Evolutionary conservation across 108 stramenopile species (phyloP), one percentile per base, ranked within the genome.

Genomic region (Cyclotella baltica): DNA sequence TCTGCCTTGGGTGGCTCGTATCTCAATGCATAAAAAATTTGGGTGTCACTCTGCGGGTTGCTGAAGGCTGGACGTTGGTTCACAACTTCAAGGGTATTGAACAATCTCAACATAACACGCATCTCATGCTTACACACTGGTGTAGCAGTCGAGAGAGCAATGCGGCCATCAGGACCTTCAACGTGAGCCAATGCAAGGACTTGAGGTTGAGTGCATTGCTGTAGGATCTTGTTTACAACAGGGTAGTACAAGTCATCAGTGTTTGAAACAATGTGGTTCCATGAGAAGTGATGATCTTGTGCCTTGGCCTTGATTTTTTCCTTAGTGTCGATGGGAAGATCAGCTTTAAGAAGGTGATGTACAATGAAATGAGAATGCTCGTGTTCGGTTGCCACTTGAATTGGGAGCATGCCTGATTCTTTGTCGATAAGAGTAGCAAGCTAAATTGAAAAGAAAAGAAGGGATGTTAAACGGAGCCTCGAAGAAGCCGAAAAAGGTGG

Each of bases 41-140:
- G 94, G 29, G 90, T 92, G 48, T 90, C 92, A 67, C 85, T 93
- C 23, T 86, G 75, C 36, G 86, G 84, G 52, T 95, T 89, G 11
- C 84, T 84, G 70, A 91, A 95, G 29, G 92, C 92, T 2, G 94
- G 94, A 28, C 81, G 67, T 75, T 86, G 88, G 71, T 4, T 4
- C 4, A 52, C 18, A 4, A 95, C 88, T 57, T 95, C 94, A 15
- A 95, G 75, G 11, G 94, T 93, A 46, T 91, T 88, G 77, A 95
- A 95, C 28, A 95, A 80, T 28, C 94, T 86, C 33, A 95, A 81
- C 90, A 92, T 92, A 0, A 95, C 90, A 23, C 94, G 90, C 69
- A 95, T 84, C 58, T 93, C 94, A 56, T 95, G 89, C 62, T 92
- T 95, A 85, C 94, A 95, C 4, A 95, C 90, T 30, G 94, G 90